A percentile compares a stretch with the other conserved stretches of the same genome.
Evolutionary conservation across 352 stramenopile genomes (phyloP).

Genomic region (Stramenopiles sp.): DNA sequence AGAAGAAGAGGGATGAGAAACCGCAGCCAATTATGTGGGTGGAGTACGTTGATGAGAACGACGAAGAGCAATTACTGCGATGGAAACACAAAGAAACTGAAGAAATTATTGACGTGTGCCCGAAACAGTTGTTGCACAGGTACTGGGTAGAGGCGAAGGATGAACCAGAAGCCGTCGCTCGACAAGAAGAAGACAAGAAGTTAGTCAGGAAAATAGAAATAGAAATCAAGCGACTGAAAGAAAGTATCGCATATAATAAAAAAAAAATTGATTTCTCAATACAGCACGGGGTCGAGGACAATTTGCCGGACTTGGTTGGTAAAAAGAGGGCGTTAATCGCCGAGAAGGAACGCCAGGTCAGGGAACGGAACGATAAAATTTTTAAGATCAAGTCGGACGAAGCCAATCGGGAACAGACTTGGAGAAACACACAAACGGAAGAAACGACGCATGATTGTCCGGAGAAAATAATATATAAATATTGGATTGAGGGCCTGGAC

Average conservation of each 20-base stretch:
- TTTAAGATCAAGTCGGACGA: background rate
- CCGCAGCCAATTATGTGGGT: background rate
- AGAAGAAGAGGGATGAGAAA: background rate
- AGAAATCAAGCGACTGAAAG: background rate
- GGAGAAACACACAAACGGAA: background rate
- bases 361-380: background rate
- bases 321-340: background rate
- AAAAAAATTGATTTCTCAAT: background rate
- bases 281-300: background rate
- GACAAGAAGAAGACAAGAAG: background rate
- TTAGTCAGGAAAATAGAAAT: background rate
- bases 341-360: background rate
- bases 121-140: background rate
- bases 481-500: background rate
- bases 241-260: background rate
- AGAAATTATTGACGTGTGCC: background rate
- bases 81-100: background rate
- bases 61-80: background rate
- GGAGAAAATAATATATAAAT: slow-evolving; percentile 7
- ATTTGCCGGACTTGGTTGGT: background rate
- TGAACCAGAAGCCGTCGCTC: background rate
- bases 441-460: background rate
- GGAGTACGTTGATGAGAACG: background rate
- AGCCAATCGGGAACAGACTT: background rate
- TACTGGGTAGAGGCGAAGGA: background rate